phyloP scores from a whole-genome alignment of 345 rosid species.

The Pugionium dolabratum region DNA sequence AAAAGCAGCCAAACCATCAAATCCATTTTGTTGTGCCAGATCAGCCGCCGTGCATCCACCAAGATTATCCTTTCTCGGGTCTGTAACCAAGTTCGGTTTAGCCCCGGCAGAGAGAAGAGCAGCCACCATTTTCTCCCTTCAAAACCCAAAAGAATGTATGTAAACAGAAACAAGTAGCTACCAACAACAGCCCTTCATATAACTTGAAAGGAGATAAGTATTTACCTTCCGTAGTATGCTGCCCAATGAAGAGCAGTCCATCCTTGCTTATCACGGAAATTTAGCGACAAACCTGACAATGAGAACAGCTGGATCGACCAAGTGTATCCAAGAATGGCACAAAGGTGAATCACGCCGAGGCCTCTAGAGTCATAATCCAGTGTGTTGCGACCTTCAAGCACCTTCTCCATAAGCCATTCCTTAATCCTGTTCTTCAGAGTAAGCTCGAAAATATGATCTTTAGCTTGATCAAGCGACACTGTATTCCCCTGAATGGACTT shows the following conservation, averaged over 20 bases:
- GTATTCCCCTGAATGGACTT: constrained; percentile 58
- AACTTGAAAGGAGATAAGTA: constrained; percentile 10
- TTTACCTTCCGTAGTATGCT: constrained; percentile 78
- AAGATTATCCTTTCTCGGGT: constrained; percentile 67
- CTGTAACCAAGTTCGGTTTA: constrained; percentile 81
- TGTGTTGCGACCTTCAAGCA: constrained; percentile 58
- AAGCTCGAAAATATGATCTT: constrained; percentile 63
- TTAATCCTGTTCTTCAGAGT: constrained; percentile 68
- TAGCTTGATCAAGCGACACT: constrained; percentile 60
- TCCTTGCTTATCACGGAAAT: constrained; percentile 85
- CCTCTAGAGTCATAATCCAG: constrained; percentile 70
- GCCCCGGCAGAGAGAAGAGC: constrained; percentile 91
- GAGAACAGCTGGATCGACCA: constrained; percentile 79
- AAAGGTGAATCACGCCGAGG: constrained; percentile 86
- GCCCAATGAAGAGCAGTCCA: constrained; percentile 99
- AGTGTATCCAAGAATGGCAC: constrained; percentile 81
- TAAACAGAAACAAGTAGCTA: constrained; percentile 3
- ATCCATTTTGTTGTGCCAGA: constrained; percentile 72
- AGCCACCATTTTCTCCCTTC: constrained; percentile 93
- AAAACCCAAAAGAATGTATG: constrained; percentile 19
- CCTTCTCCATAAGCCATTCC: constrained; percentile 92
- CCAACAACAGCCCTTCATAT: not conserved
- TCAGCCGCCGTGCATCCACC: constrained; percentile 85
- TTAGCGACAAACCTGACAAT: constrained; percentile 75
- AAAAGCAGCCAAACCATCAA: constrained; percentile 84